phyloP scores from a whole-genome alignment of 176 grass and related monocot genomes.

The Coix lacrymajobi region DNA sequence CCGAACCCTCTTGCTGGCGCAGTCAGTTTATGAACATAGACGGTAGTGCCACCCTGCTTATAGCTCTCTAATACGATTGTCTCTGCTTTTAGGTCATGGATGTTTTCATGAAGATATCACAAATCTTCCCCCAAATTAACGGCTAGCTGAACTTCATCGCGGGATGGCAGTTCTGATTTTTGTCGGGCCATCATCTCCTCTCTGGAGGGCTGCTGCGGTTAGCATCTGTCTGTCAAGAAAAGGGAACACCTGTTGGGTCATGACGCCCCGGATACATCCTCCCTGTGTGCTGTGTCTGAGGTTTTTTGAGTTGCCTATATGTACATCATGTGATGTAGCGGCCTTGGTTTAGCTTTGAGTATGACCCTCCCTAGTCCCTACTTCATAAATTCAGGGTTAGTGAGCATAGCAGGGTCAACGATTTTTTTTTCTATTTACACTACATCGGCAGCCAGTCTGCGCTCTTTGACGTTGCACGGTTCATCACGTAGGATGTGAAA shows the following conservation, averaged over 20 bases:
- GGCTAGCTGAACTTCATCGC: slow-evolving; percentile 39
- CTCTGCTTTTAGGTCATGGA: slow-evolving; percentile 77
- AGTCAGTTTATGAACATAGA: not conserved
- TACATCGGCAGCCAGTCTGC: not conserved
- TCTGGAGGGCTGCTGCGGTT: not conserved
- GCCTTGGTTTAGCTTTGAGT: slow-evolving; percentile 7
- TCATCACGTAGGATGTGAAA: slow-evolving; percentile 16
- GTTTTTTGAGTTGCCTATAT: not conserved
- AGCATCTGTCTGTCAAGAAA: slow-evolving; percentile 10
- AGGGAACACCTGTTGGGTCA: not conserved
- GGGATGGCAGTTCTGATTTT: slow-evolving; percentile 43
- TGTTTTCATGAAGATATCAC: slow-evolving; percentile 94
- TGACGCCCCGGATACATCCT: slow-evolving; percentile 1
- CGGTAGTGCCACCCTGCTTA: not conserved
- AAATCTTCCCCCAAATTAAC: slow-evolving; percentile 87
- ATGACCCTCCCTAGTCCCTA: not conserved
- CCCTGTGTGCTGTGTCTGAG: not conserved
- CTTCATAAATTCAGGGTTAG: slow-evolving; percentile 1
- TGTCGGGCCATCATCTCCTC: slow-evolving; percentile 19
- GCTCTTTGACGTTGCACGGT: not conserved
- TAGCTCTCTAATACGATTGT: not conserved
- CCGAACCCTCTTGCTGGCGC: not conserved
- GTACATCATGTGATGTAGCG: slow-evolving; percentile 16
- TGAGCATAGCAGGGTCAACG: not conserved
- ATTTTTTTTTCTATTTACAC: not conserved